Evolutionary conservation across 1,284 basidiomycete species (phyloP).

Genomic region (Leccinum glutinopallens): DNA sequence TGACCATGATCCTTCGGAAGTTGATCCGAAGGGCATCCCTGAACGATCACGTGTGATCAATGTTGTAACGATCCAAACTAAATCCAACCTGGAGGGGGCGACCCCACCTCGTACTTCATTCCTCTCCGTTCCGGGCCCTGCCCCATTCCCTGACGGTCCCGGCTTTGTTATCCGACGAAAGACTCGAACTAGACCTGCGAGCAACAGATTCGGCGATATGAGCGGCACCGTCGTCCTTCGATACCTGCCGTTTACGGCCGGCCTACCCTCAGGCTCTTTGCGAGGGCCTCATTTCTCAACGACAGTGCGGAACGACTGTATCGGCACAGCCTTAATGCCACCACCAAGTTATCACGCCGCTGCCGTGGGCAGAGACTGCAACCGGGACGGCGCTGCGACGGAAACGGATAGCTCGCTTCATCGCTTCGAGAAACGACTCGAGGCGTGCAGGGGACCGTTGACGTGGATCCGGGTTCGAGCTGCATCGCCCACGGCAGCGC

Average conservation of each 20-base stretch:
- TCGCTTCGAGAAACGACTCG: conserved; percentile 59
- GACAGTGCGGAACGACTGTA: conserved; percentile 50
- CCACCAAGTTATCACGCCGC: conserved; percentile 3
- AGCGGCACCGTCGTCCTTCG: conserved; percentile 10
- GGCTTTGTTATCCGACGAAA: conserved; percentile 32
- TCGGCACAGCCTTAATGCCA: conserved; percentile 44
- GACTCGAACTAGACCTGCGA: conserved; percentile 13
- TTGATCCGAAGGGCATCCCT: too few relatives aligned
- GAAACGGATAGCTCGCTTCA: conserved; percentile 29
- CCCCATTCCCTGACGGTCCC: conserved; percentile 29
- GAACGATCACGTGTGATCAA: too few relatives aligned
- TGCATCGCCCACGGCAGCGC: conserved; percentile 61
- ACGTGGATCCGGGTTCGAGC: conserved; percentile 45
- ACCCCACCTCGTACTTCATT: conserved; percentile 28
- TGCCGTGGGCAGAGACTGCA: background rate
- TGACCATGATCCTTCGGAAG: too few relatives aligned
- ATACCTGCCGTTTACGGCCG: conserved; percentile 12
- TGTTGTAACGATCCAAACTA: conserved; percentile 29
- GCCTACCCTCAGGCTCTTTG: conserved; percentile 8
- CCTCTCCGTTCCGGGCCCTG: conserved; percentile 23
- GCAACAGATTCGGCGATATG: conserved; percentile 1
- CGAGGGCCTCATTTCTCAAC: conserved; percentile 39
- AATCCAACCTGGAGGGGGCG: conserved; percentile 48
- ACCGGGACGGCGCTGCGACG: conserved; percentile 30
- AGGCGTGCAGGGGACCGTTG: conserved; percentile 43